A percentile compares a stretch with the other conserved stretches of the same genome.
Evolutionary conservation across 2,329 filamentous ascomycete genomes (phyloP).

Genomic region (Epichloe brachyelytri): DNA sequence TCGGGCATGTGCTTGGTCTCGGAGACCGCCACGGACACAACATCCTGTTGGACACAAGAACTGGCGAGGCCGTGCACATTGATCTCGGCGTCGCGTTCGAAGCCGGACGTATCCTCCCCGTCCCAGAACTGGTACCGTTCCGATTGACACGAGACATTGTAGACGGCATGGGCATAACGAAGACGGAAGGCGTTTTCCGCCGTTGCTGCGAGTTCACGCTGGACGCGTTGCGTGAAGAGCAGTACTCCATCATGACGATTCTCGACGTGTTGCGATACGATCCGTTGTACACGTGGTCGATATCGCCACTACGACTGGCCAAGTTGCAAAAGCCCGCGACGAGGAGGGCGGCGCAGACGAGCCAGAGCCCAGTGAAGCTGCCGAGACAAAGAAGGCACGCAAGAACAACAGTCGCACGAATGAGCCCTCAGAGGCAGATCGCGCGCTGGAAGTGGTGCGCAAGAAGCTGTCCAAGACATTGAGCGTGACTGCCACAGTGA

Average conservation of each 20-base stretch:
- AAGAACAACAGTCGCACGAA: constrained; percentile 29
- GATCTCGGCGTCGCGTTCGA: constrained; percentile 96
- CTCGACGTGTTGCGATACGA: constrained; percentile 97
- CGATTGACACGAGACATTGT: constrained; percentile 87
- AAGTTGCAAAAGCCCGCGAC: constrained; percentile 49
- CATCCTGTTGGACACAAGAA: constrained; percentile 80
- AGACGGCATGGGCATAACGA: constrained; percentile 92
- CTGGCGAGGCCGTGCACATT: constrained; percentile 91
- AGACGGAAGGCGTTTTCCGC: constrained; percentile 90
- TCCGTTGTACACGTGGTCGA: constrained; percentile 89
- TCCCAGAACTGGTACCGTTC: constrained; percentile 94
- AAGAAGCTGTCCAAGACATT: constrained; percentile 93
- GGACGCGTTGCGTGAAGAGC: constrained; percentile 86
- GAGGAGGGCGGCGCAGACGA: constrained; percentile 26
- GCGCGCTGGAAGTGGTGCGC: constrained; percentile 81
- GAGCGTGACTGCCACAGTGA: constrained; percentile 90
- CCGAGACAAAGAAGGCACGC: constrained; percentile 26
- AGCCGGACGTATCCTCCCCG: constrained; percentile 83
- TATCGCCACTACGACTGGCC: constrained; percentile 55
- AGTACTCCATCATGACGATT: constrained; percentile 96
- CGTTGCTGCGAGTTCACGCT: constrained; percentile 98
- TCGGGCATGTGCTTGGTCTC: constrained; percentile 83
- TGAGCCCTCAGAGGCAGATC: constrained; percentile 64
- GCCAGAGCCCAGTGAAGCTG: constrained; percentile 24
- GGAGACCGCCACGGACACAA: constrained; percentile 96